Evolutionary conservation across 2,329 filamentous ascomycete species (phyloP), one percentile per base, ranked within the genome.

Genomic region (Trichoderma semiorbis): DNA sequence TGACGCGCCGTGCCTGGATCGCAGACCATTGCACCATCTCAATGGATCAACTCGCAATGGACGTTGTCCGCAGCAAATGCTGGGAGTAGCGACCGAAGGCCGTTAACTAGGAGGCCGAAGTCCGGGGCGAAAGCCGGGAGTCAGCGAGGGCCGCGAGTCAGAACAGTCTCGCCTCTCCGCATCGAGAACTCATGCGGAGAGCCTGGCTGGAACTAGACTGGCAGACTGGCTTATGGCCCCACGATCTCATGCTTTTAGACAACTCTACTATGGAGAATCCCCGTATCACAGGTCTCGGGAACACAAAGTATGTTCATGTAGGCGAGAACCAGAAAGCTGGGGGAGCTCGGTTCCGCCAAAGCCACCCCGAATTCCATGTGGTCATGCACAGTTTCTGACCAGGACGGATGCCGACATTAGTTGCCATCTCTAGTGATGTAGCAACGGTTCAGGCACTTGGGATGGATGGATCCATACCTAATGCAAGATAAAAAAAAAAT

Each of bases 41-140:
- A 36, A 62, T 61, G 67, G 67, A 62, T 69, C 67, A 69, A 69
- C 67, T 69, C 67, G 57, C 67, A 21, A 69, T 69, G 67, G 67
- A 62, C 30, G 67, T 36, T 69, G 67, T 69, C 55, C 39, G 67
- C 57, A 28, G 67, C 67, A 62, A 69, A 62, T 26, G 21, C 28
- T 10, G n/a, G 57, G 28, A 69, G 28, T 39, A 30, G 47, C 28
- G 11, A 53, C 57, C 67, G 57, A 69, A 69, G 32, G 21, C 66
- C 66, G 66, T 30, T 1, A 50, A 12, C 53, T 50, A 60, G 26
- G 32, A 24, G 36, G 28, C 66, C 66, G 66, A 69, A 69, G 39
- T 28, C 67, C 67, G 57, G 14, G 50, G 57, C 67, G 67, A 69
- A 53, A 69, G 67, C 67, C 67, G 64, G 39, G 7, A n/a, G 3